These are phyloP conservation scores for Geotrichum bryndzae DNA, from an alignment of 1,139 yeast genomes.

Conservation along the genomic window DNA sequence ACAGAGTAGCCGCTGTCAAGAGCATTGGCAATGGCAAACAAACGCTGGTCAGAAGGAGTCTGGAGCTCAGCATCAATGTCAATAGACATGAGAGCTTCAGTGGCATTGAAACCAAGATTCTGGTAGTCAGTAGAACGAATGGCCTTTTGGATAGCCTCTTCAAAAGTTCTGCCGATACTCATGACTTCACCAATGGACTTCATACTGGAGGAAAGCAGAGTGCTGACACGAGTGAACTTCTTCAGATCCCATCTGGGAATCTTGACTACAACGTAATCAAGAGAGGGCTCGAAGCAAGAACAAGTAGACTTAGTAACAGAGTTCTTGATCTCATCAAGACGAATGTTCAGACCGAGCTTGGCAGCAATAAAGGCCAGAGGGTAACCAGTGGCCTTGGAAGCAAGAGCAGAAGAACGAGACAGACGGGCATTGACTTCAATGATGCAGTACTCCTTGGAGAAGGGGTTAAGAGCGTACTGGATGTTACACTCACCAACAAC, in stretches of 20 bases:
- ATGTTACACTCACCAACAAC: constrained; percentile 99
- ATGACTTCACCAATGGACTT: constrained; percentile 98
- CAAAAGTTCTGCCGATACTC: constrained; percentile 98
- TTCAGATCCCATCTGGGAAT: constrained; percentile 98
- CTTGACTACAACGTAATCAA: constrained; percentile 94
- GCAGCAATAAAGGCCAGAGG: constrained; percentile 99
- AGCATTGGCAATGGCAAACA: constrained; percentile 95
- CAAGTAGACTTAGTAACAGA: constrained; percentile 94
- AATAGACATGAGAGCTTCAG: constrained; percentile 79
- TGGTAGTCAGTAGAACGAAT: constrained; percentile 95
- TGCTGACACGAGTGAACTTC: constrained; percentile 89
- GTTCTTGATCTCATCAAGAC: constrained; percentile 86
- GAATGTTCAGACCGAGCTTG: constrained; percentile 86
- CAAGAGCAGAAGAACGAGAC: constrained; percentile 95
- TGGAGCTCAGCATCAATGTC: constrained; percentile 87
- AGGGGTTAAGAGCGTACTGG: constrained; percentile 90
- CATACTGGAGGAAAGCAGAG: constrained; percentile 93
- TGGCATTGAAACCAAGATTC: constrained; percentile 87
- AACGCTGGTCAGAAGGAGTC: constrained; percentile 94
- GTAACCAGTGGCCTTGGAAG: constrained; percentile 97
- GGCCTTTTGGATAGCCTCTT: constrained; percentile 97
- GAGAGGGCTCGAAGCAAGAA: constrained; percentile 94
- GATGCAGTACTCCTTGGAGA: constrained; percentile 86
- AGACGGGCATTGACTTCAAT: constrained; percentile 97
- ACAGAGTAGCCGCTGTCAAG: constrained; percentile 77